These are phyloP conservation scores for Fusarium sp. DNA, from an alignment of 2,329 filamentous ascomycete genomes.

Conservation along the genomic window DNA sequence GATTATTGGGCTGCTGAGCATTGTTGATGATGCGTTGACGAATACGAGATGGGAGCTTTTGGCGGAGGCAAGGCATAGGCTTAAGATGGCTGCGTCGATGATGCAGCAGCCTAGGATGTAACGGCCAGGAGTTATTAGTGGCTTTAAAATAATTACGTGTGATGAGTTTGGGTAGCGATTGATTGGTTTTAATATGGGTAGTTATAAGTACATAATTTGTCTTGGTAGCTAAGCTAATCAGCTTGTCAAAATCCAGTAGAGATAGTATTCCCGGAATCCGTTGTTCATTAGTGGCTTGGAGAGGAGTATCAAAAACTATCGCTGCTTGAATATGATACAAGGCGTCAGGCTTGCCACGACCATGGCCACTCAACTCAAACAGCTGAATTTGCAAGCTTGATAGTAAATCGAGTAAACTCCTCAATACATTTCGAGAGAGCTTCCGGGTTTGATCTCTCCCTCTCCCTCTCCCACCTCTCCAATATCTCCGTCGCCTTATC, in stretches of 20 bases:
- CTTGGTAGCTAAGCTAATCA: background rate
- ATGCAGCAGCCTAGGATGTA: conserved; percentile 46
- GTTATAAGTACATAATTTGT: background rate
- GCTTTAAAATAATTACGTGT: conserved; percentile 9
- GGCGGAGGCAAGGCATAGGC: conserved; percentile 44
- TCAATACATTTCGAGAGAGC: background rate
- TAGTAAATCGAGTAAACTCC: background rate
- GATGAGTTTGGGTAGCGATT: conserved; percentile 4
- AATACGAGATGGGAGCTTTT: conserved; percentile 46
- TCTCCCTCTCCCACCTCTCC: background rate
- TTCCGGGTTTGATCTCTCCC: background rate
- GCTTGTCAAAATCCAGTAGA: too few species aligned
- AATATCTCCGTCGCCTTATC: background rate
- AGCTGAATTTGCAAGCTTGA: conserved; percentile 3
- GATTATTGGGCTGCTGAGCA: conserved; percentile 44
- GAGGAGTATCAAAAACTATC: too few species aligned
- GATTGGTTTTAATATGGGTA: background rate
- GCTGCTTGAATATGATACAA: too few species aligned
- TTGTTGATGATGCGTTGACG: conserved; percentile 45
- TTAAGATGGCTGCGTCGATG: conserved; percentile 47
- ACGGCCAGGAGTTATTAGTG: background rate
- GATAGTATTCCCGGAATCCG: background rate
- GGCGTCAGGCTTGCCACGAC: too few species aligned
- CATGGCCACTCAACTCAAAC: too few species aligned
- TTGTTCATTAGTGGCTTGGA: background rate